A percentile compares a stretch with the other conserved stretches of the same genome.
Evolutionary conservation across 164 flowering plant species (phyloP).

Genomic region (Litsea cubeba): DNA sequence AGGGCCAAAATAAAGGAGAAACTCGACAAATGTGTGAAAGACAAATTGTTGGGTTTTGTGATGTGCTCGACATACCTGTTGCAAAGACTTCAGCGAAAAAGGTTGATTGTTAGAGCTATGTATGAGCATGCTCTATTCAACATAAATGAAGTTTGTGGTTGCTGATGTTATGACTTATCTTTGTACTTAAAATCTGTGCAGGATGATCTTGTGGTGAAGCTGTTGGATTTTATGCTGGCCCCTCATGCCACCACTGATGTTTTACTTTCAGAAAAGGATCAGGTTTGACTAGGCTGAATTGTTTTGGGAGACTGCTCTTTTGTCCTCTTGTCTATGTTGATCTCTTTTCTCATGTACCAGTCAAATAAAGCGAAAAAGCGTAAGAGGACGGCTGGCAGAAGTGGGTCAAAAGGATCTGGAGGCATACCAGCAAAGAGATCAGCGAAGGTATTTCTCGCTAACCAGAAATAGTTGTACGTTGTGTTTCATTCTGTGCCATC

Average conservation of each 20-base stretch:
- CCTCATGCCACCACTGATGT: conserved; percentile 72
- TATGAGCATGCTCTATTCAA: neutral
- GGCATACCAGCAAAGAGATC: conserved; percentile 39
- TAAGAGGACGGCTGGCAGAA: conserved; percentile 41
- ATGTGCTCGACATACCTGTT: conserved; percentile 71
- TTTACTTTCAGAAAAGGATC: conserved; percentile 70
- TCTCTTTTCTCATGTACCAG: conserved; percentile 27
- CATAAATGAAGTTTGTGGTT: neutral
- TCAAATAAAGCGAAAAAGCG: conserved; percentile 62
- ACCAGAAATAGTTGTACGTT: no score
- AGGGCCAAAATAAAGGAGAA: conserved; percentile 65
- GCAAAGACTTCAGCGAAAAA: conserved; percentile 60
- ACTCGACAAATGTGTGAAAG: conserved; percentile 72
- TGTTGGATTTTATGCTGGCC: conserved; percentile 77
- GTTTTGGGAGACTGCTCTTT: neutral
- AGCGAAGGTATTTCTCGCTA: conserved; percentile 5
- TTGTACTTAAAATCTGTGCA: conserved; percentile 23
- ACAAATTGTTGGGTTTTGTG: conserved; percentile 73
- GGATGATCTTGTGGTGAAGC: conserved; percentile 77
- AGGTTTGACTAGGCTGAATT: conserved; percentile 28
- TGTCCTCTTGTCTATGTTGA: neutral
- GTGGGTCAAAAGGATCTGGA: conserved; percentile 36
- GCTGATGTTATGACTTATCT: neutral
- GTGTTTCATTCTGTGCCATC: no score
- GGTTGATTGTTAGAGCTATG: conserved; percentile 39